phyloP scores from a whole-genome alignment of 169 alveolate genomes.

The Plasmodium ovale region DNA sequence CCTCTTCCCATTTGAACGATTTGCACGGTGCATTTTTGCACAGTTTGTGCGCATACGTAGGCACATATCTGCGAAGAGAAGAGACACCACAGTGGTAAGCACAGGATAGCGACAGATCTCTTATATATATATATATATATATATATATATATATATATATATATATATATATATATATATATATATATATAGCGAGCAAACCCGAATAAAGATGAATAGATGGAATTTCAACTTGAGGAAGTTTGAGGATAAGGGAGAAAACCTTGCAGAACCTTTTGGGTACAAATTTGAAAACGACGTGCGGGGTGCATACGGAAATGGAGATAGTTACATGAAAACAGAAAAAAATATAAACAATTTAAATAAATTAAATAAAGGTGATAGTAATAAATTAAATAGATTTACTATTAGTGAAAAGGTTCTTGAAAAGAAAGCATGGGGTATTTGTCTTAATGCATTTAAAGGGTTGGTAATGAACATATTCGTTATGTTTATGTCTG shows the following conservation, averaged over 20 bases:
- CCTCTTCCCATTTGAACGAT: too few species aligned
- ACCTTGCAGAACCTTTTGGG: conserved; percentile 63
- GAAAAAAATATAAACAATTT: conserved; percentile 59
- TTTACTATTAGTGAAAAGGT: conserved; percentile 3
- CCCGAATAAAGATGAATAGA: conserved; percentile 57
- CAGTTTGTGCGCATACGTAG: too few species aligned
- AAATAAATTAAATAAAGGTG: conserved; percentile 42
- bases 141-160: not conserved
- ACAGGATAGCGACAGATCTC: too few species aligned
- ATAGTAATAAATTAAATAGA: conserved; percentile 17
- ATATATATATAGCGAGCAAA: not conserved
- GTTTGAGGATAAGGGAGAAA: conserved; percentile 36
- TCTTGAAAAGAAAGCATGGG: conserved; percentile 56
- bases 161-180: not conserved
- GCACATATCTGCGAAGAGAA: too few species aligned
- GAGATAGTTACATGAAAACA: conserved; percentile 53
- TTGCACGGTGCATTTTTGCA: too few species aligned
- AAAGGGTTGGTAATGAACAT: conserved; percentile 68
- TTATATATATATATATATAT: not conserved
- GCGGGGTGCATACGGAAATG: conserved; percentile 23
- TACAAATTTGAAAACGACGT: conserved; percentile 52
- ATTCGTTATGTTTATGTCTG: conserved; percentile 75
- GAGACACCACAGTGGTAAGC: too few species aligned
- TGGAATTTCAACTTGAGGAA: conserved; percentile 58
- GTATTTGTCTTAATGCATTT: conserved; percentile 51